Percentiles rank a stretch among this genome's conserved stretches.
Evolutionary conservation across 2,329 filamentous ascomycete species (phyloP).

Genomic region (Furcasterigmium furcatum): DNA sequence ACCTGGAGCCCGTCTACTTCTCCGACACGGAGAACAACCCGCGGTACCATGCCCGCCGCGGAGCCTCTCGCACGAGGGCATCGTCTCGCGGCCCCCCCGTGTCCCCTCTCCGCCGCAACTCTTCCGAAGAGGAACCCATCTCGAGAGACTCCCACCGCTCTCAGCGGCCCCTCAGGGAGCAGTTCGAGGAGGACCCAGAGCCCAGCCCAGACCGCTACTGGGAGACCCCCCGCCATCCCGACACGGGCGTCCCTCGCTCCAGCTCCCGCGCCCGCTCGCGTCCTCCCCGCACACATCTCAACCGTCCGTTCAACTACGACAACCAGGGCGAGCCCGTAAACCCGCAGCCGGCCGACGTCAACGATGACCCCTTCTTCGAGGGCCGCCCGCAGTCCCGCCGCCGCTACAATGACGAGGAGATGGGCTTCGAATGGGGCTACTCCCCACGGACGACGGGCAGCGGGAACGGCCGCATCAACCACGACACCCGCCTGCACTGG

Average conservation of each 20-base stretch:
- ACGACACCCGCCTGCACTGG: slow-evolving; percentile 28
- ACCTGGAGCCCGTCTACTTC: background rate
- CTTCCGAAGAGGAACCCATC: slow-evolving; percentile 1
- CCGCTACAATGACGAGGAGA: slow-evolving; percentile 10
- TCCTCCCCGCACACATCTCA: slow-evolving; percentile 11
- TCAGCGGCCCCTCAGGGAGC: slow-evolving; percentile 6
- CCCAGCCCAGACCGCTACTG: slow-evolving; percentile 10
- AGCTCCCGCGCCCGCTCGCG: slow-evolving; percentile 5
- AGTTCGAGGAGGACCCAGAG: slow-evolving; percentile 8
- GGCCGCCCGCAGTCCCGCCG: slow-evolving; percentile 9
- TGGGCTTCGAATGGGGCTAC: slow-evolving; percentile 6
- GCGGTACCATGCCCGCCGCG: background rate
- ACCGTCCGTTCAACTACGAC: slow-evolving; percentile 9
- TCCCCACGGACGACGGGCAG: slow-evolving; percentile 6
- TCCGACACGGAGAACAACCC: background rate
- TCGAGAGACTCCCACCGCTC: slow-evolving; percentile 6
- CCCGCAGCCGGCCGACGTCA: slow-evolving; percentile 6
- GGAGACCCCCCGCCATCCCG: slow-evolving; percentile 6
- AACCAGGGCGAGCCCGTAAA: slow-evolving; percentile 8
- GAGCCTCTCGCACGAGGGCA: background rate
- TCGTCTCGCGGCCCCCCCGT: background rate
- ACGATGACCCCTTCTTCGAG: slow-evolving; percentile 9
- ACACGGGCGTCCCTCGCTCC: slow-evolving; percentile 9
- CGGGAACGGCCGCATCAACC: slow-evolving; percentile 4
- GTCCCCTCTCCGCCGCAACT: background rate